Evolutionary conservation across 2,329 filamentous ascomycete species (phyloP), one percentile per base, ranked within the genome.

Genomic region (Xylaria arbuscula): DNA sequence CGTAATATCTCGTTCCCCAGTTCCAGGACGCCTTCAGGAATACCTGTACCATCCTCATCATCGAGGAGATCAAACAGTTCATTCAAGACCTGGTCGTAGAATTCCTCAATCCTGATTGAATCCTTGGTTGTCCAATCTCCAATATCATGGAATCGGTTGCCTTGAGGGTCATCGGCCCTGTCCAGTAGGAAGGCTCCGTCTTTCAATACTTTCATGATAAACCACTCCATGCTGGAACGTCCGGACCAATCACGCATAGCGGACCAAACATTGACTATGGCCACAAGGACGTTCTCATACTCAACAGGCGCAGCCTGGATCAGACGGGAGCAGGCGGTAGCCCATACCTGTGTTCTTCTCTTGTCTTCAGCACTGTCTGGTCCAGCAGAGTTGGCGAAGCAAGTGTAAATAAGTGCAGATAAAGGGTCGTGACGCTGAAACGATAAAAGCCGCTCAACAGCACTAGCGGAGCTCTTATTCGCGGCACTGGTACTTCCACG

Each of bases 121-220:
- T 96, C 92, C 78, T 95, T 92, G 66, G 90, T 88, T 70, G 90
- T 90, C 83, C 92, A 92, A 70, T 90, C 86, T 64, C 91, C 90
- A 48, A 92, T 83, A 80, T 93, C 90, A 22, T 70, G 64, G 80
- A 91, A 87, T 71, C 91, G 85, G 68, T 90, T 89, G 42, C 90
- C 88, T 70, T 92, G 87, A 74, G 93, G 91, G 76, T 94, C 92
- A 79, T 94, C 92, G 75, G 93, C 90, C 76, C 92, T 90, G 76
- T 97, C 94, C 74, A 98, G 85, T 66, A 98, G 85, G 77, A 98
- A 98, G 47, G 94, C 92, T 72, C 96, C 96, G 75, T 97, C 92
- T 80, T 97, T 93, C 38, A 99, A 87, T 68, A 97, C 93, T 78
- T 96, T 93, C 92, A 97, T 96, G 13, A 99, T 87, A 79, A 95